A percentile compares a stretch with the other conserved stretches of the same genome.
phyloP scores from a whole-genome alignment of 495 filamentous ascomycete species.

The Bacidia rubella region DNA sequence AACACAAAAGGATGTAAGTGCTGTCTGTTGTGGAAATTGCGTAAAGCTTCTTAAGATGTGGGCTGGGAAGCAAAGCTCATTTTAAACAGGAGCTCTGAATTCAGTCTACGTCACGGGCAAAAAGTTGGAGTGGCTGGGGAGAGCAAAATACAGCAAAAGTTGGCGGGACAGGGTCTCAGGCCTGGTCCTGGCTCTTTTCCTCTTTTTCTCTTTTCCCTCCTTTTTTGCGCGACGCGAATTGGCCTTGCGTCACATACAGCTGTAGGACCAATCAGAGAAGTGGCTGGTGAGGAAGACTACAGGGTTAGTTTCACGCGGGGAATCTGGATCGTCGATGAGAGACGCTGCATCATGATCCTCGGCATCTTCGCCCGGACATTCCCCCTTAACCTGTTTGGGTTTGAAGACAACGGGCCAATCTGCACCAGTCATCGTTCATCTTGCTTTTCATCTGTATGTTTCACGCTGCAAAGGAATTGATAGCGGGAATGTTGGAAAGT shows the following conservation, averaged over 20 bases:
- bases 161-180: slow-evolving; percentile 1
- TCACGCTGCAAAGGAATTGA: too few species aligned
- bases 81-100: slow-evolving; percentile 1
- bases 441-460: too few species aligned
- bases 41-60: slow-evolving; percentile 6
- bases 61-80: slow-evolving; percentile 1
- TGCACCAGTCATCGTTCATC: background rate
- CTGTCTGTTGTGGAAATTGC: background rate
- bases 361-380: background rate
- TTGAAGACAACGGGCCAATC: background rate
- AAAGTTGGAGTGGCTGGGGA: background rate
- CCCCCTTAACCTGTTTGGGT: background rate
- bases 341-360: background rate
- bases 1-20: background rate
- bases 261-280: background rate
- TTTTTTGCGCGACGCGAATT: background rate
- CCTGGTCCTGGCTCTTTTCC: background rate
- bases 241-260: slow-evolving; percentile 7
- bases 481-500: too few species aligned
- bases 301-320: background rate
- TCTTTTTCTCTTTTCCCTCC: background rate
- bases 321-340: background rate
- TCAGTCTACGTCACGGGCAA: slow-evolving; percentile 12
- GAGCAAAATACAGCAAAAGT: background rate
- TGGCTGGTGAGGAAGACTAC: background rate